phyloP scores from a whole-genome alignment of 768 basidiomycete species.

The Lentinula detonsa region DNA sequence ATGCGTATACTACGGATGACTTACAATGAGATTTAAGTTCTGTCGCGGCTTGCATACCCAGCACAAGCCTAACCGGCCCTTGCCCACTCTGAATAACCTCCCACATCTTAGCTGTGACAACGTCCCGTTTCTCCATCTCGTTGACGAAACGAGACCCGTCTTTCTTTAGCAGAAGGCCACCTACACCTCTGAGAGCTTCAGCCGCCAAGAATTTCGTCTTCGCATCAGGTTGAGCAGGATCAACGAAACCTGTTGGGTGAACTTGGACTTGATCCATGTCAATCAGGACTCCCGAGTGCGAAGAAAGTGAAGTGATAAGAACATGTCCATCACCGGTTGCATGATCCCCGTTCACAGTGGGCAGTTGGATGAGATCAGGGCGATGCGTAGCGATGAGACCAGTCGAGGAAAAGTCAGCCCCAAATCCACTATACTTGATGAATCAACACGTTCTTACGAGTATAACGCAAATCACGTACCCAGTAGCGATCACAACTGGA shows the following conservation, averaged over 20 bases:
- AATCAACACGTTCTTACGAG: background rate
- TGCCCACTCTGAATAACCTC: slow-evolving; percentile 12
- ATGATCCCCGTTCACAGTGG: slow-evolving; percentile 21
- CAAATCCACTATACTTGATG: slow-evolving; percentile 15
- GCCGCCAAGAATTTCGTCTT: slow-evolving; percentile 79
- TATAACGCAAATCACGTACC: slow-evolving; percentile 8
- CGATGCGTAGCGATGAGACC: slow-evolving; percentile 16
- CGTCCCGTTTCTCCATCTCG: slow-evolving; percentile 58
- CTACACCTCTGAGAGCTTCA: slow-evolving; percentile 77
- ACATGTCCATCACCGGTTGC: slow-evolving; percentile 19
- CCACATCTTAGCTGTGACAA: slow-evolving; percentile 18
- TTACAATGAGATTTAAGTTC: slow-evolving; percentile 17
- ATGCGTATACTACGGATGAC: background rate
- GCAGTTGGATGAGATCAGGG: slow-evolving; percentile 18
- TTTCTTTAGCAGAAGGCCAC: slow-evolving; percentile 66
- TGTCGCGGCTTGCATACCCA: slow-evolving; percentile 12
- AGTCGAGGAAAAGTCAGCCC: slow-evolving; percentile 16
- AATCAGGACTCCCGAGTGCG: slow-evolving; percentile 8
- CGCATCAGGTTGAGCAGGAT: slow-evolving; percentile 64
- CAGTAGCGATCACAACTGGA: slow-evolving; percentile 16
- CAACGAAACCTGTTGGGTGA: slow-evolving; percentile 71
- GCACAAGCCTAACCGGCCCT: slow-evolving; percentile 17
- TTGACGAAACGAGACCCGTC: slow-evolving; percentile 68
- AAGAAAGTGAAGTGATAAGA: slow-evolving; percentile 12
- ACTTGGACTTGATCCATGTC: slow-evolving; percentile 22